A percentile compares a stretch with the other conserved stretches of the same genome.
Evolutionary conservation across 106 monocot genomes (phyloP).

Genomic region (Allium sativum): DNA sequence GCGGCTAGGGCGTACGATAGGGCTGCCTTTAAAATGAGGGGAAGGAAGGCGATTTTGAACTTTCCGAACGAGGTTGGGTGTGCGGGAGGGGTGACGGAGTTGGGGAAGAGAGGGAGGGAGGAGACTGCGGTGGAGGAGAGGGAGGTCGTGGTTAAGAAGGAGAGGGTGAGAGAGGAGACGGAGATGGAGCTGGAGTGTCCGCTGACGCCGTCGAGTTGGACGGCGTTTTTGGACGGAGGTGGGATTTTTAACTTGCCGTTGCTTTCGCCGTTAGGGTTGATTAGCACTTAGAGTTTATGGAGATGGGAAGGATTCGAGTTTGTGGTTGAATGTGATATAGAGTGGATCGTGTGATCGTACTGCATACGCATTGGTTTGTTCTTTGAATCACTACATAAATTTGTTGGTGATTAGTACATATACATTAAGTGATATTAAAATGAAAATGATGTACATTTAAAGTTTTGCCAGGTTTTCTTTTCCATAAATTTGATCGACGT

Average conservation of each 20-base stretch:
- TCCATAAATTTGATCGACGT: neutral
- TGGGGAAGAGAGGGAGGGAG: slow-evolving; percentile 6
- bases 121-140: neutral
- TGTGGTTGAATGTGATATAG: neutral
- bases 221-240: slow-evolving; percentile 10
- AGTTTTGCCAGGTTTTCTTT: neutral
- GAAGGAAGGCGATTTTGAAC: slow-evolving; percentile 70
- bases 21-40: slow-evolving; percentile 65
- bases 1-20: slow-evolving; percentile 72
- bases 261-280: slow-evolving; percentile 28
- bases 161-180: slow-evolving; percentile 17
- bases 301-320: slow-evolving; percentile 20
- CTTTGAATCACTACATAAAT: neutral
- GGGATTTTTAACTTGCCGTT: slow-evolving; percentile 27
- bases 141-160: neutral
- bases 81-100: neutral
- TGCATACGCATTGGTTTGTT: neutral
- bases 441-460: neutral
- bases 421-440: neutral
- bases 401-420: too few relatives aligned
- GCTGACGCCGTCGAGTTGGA: slow-evolving; percentile 27
- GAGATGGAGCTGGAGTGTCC: neutral
- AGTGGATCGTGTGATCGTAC: neutral
- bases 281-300: neutral
- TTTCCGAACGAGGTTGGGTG: slow-evolving; percentile 60